Base-by-base conservation (phyloP, 345 rosid genomes). In the Melastoma malabathricum region DNA sequence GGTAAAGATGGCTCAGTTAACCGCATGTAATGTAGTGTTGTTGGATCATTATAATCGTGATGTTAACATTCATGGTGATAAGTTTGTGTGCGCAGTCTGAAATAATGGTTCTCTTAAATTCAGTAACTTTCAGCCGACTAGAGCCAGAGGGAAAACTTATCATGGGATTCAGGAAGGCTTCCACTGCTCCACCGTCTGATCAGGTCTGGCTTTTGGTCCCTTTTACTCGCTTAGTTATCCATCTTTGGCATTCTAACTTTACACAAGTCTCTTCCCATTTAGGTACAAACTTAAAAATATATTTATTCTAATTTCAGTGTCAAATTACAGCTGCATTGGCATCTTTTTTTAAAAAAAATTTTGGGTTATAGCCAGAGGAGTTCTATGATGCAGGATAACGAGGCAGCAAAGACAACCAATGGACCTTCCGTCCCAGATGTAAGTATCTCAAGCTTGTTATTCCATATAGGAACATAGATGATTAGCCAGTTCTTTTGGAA, bases 111-210 rank as follows among this genome's bases (percentile, higher is more conserved):
- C 41, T 34, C 12, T 34, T 6, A 34, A 22, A 34, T 34, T 46
- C 76, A 92, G 98, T 92, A 51, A 82, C 93, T 41, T 92, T 92
- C 67, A 87, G 89, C 68, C 82, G 98, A 48, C 55, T 79, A 56
- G 98, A 87, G 66, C 98, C 98, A 17, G 89, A 83, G 73, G 88
- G 93, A 64, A 92, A 84, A 68, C 66, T 92, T 68, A 75, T 92
- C 50, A 84, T 92, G 95, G 98, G 93, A 63, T 87, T 73, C 70
- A 82, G 96, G 66, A 92, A 92, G 79, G 89, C 97, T 34, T 63
- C 86, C 45, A 57, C 72, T 46, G 64, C 81, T 65, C 75, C 65
- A 29, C 73, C 86, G 43, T 73, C 95, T 65, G 86, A 79, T 66
- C 98, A 84, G 98, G 98, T 87, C 17, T 69, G 67, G 39, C 49